Evolutionary conservation across 352 stramenopile species (phyloP).

Genomic region (Phytophthora kernoviae): DNA sequence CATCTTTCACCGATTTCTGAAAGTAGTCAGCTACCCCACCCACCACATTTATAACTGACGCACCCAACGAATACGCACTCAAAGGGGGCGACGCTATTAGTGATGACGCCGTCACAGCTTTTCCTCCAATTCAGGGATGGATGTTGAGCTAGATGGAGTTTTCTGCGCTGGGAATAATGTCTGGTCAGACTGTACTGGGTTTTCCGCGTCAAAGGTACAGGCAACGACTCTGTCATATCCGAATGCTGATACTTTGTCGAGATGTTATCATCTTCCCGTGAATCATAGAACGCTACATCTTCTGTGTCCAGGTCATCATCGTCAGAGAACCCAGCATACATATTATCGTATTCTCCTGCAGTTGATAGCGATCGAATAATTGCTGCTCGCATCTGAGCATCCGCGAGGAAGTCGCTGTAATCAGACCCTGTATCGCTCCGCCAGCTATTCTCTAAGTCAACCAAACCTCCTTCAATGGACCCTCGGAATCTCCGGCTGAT

Average conservation of each 20-base stretch:
- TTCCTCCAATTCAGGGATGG: constrained; percentile 12
- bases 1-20: constrained; percentile 73
- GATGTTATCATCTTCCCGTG: constrained; percentile 22
- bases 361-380: constrained; percentile 77
- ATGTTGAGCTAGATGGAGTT: constrained; percentile 8
- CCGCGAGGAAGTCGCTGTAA: constrained; percentile 77
- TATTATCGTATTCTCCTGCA: constrained; percentile 47
- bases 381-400: constrained; percentile 80
- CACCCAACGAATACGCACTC: constrained; percentile 56
- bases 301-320: constrained; percentile 53
- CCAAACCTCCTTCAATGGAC: constrained; percentile 36
- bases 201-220: constrained; percentile 1
- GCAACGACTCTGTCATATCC: background rate
- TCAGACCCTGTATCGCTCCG: constrained; percentile 74
- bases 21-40: constrained; percentile 73
- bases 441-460: constrained; percentile 63
- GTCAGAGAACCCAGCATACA: constrained; percentile 52
- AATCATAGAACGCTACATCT: constrained; percentile 43
- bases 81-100: constrained; percentile 37
- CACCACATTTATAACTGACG: constrained; percentile 66
- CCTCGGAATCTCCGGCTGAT: constrained; percentile 33
- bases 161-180: background rate
- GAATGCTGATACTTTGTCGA: constrained; percentile 4
- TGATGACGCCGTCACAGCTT: constrained; percentile 1
- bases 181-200: background rate